Conservation (phyloP, 768 basidiomycete species). For the Lentinula sp. region DNA sequence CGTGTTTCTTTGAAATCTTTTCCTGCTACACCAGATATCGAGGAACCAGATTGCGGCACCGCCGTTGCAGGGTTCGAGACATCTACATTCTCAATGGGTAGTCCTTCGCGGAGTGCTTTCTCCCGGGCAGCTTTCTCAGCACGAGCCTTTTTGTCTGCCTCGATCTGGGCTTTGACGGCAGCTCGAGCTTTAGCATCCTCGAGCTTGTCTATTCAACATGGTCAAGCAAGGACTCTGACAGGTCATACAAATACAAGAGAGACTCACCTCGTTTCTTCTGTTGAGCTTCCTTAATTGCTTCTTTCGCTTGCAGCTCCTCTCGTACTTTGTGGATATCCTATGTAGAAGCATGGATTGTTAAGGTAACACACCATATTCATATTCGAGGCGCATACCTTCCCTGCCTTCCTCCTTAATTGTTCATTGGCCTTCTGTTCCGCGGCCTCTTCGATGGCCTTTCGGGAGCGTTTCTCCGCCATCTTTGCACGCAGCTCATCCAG, state of each 20-base stretch:
- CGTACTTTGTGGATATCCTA: conserved; percentile 69
- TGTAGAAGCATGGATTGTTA: background rate
- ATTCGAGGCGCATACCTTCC: conserved; percentile 44
- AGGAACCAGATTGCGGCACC: conserved; percentile 25
- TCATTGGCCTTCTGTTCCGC: conserved; percentile 73
- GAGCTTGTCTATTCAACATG: conserved; percentile 62
- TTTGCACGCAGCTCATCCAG: conserved; percentile 73
- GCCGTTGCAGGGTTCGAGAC: conserved; percentile 24
- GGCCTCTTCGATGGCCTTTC: conserved; percentile 66
- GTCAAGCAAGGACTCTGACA: background rate
- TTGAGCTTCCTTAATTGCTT: conserved; percentile 79
- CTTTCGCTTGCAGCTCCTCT: conserved; percentile 74
- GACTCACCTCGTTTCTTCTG: conserved; percentile 68
- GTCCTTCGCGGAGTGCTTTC: conserved; percentile 86
- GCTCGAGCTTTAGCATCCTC: conserved; percentile 84
- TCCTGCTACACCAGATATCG: conserved; percentile 42
- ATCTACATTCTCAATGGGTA: conserved; percentile 28
- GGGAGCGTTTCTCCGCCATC: conserved; percentile 74
- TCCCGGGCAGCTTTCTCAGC: conserved; percentile 86
- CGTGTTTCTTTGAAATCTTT: conserved; percentile 85
- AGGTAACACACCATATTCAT: background rate
- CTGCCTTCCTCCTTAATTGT: conserved; percentile 76
- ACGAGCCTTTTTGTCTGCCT: conserved; percentile 85
- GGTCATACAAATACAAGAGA: background rate
- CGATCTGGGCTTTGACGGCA: conserved; percentile 89